Conservation (phyloP, 2,329 filamentous ascomycete genomes). For the Apiospora aurea region DNA sequence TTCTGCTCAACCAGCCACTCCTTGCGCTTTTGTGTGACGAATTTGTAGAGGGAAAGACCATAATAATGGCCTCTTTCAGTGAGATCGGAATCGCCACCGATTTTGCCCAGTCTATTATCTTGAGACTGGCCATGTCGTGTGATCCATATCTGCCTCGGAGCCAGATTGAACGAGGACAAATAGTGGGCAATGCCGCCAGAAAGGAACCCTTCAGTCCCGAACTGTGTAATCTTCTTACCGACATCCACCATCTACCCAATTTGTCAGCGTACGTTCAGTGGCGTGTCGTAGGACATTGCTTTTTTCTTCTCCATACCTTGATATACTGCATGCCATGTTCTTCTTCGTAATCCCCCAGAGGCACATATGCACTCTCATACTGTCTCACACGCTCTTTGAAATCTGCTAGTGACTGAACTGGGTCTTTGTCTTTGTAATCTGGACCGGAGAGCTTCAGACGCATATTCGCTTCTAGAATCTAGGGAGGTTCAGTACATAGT, state of each 20-base stretch:
- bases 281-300: neutral
- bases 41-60: slow-evolving; percentile 78
- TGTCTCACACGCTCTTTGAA: slow-evolving; percentile 92
- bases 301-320: slow-evolving; percentile 57
- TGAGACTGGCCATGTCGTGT: slow-evolving; percentile 91
- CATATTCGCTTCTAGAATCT: slow-evolving; percentile 94
- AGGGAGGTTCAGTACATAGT: neutral
- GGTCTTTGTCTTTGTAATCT: slow-evolving; percentile 95
- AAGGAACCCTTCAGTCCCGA: slow-evolving; percentile 90
- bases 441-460: slow-evolving; percentile 93
- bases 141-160: slow-evolving; percentile 97
- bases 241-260: slow-evolving; percentile 85
- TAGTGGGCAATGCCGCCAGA: slow-evolving; percentile 94
- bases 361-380: slow-evolving; percentile 93
- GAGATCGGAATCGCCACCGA: slow-evolving; percentile 85
- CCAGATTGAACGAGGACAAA: slow-evolving; percentile 94
- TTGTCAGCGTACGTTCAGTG: slow-evolving; percentile 36
- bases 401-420: slow-evolving; percentile 81
- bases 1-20: slow-evolving; percentile 86
- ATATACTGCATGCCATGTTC: slow-evolving; percentile 92
- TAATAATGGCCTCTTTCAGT: slow-evolving; percentile 83
- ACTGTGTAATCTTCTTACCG: slow-evolving; percentile 89
- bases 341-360: slow-evolving; percentile 91
- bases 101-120: slow-evolving; percentile 87
- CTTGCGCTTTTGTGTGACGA: slow-evolving; percentile 81